These are phyloP conservation scores for Diaporthe helianthi DNA, from an alignment of 2,329 filamentous ascomycete species.

Conservation along the genomic window DNA sequence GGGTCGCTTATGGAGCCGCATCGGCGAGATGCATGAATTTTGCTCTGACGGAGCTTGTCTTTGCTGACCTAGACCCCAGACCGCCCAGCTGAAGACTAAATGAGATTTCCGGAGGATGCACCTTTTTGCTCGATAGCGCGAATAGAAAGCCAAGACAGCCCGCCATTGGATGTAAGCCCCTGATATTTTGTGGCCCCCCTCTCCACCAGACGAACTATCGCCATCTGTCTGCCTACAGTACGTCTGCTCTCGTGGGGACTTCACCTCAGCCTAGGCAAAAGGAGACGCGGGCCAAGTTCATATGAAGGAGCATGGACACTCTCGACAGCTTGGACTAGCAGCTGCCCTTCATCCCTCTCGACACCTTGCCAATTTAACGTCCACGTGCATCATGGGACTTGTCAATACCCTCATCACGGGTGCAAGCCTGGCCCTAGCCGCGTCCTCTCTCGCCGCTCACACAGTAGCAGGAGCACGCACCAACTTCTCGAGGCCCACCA, in stretches of 20 bases:
- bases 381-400: not conserved
- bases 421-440: not conserved
- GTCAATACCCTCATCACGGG: not conserved
- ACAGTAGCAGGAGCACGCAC: not conserved
- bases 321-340: not conserved
- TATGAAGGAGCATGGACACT: not conserved
- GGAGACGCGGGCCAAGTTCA: no score
- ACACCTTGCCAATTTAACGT: not conserved
- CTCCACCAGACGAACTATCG: not conserved
- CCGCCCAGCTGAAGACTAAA: not conserved
- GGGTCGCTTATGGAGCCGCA: not conserved
- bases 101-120: constrained; percentile 12
- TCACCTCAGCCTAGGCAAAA: not conserved
- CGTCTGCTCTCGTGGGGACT: not conserved
- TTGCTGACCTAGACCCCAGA: constrained; percentile 10
- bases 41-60: not conserved
- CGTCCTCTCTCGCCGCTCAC: not conserved
- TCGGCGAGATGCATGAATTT: not conserved
- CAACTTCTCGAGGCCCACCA: not conserved
- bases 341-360: not conserved
- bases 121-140: constrained; percentile 17
- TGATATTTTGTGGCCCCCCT: not conserved
- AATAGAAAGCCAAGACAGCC: not conserved
- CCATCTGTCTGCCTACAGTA: constrained; percentile 4
- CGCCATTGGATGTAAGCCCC: constrained; percentile 1